Percentiles rank a stretch among this genome's conserved stretches.
phyloP scores from a whole-genome alignment of 148 eudicot species.

The Dysphania ambrosioides region DNA sequence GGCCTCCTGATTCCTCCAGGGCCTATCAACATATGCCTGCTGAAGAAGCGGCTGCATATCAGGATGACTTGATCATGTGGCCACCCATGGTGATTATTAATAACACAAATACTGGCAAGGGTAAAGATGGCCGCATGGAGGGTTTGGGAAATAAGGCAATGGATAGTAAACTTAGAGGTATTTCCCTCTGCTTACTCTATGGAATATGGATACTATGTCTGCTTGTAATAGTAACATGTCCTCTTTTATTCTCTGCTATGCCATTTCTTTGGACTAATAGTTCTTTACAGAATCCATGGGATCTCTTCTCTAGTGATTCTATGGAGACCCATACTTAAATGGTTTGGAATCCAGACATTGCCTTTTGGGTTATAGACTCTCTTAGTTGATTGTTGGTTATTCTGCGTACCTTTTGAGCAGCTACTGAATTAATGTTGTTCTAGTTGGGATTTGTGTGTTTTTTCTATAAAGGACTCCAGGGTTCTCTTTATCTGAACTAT shows the following conservation, averaged over 20 bases:
- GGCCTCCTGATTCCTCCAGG: conserved; percentile 76
- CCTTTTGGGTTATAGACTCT: neutral
- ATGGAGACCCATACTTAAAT: neutral
- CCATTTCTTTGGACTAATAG: neutral
- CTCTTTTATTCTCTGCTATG: neutral
- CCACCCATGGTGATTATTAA: conserved; percentile 84
- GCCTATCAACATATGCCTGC: conserved; percentile 74
- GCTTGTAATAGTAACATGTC: conserved; percentile 9
- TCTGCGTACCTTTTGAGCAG: neutral
- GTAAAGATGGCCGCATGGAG: conserved; percentile 87
- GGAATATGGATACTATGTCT: conserved; percentile 25
- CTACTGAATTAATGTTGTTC: neutral
- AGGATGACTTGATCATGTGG: conserved; percentile 87
- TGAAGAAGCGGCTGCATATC: conserved; percentile 71
- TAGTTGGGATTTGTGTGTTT: neutral
- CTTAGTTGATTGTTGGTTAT: neutral
- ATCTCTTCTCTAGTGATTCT: neutral
- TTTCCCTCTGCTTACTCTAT: conserved; percentile 36
- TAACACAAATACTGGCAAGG: conserved; percentile 83
- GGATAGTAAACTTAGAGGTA: conserved; percentile 94
- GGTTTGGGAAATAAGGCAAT: conserved; percentile 94
- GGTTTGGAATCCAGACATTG: neutral
- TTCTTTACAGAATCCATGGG: neutral
- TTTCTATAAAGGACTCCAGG: neutral
- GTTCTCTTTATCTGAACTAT: neutral